Conservation (phyloP, 768 basidiomycete species). For the Russula compacta region DNA sequence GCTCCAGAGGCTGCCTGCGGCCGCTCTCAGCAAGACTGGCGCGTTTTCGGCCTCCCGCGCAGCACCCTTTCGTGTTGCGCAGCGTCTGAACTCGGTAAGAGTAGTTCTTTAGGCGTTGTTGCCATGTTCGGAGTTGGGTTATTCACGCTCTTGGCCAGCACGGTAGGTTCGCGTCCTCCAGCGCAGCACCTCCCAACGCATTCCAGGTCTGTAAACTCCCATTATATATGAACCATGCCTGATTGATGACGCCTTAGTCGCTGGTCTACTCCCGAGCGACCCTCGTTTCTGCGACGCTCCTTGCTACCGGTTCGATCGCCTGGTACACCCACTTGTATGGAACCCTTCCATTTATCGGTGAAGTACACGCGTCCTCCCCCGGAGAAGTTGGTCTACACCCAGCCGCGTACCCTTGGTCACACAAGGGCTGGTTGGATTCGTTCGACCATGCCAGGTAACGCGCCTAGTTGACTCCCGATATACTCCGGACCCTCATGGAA, state of each 20-base stretch:
- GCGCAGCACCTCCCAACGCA: constrained; percentile 43
- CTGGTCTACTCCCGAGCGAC: constrained; percentile 62
- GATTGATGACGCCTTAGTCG: constrained; percentile 35
- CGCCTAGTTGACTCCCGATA: constrained; percentile 3
- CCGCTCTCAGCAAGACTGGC: constrained; percentile 54
- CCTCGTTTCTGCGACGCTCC: constrained; percentile 62
- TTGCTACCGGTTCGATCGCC: constrained; percentile 83
- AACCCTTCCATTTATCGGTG: constrained; percentile 76
- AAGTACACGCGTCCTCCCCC: constrained; percentile 87
- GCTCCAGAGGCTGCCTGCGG: constrained; percentile 74
- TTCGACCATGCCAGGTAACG: constrained; percentile 94
- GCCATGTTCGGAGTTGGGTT: constrained; percentile 12
- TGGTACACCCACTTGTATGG: constrained; percentile 98
- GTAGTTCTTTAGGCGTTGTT: background rate
- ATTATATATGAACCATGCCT: background rate
- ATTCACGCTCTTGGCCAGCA: constrained; percentile 29
- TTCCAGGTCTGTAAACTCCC: constrained; percentile 47
- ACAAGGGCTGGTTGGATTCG: constrained; percentile 78
- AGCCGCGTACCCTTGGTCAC: constrained; percentile 79
- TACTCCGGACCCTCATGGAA: constrained; percentile 10
- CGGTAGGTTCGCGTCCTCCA: constrained; percentile 67
- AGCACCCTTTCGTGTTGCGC: constrained; percentile 31
- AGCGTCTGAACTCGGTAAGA: constrained; percentile 46
- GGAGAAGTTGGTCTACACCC: constrained; percentile 95
- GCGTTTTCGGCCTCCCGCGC: constrained; percentile 39